These are phyloP conservation scores for Pelargonium cotyledonis DNA, from an alignment of 441 rosid genomes.

Conservation along the genomic window DNA sequence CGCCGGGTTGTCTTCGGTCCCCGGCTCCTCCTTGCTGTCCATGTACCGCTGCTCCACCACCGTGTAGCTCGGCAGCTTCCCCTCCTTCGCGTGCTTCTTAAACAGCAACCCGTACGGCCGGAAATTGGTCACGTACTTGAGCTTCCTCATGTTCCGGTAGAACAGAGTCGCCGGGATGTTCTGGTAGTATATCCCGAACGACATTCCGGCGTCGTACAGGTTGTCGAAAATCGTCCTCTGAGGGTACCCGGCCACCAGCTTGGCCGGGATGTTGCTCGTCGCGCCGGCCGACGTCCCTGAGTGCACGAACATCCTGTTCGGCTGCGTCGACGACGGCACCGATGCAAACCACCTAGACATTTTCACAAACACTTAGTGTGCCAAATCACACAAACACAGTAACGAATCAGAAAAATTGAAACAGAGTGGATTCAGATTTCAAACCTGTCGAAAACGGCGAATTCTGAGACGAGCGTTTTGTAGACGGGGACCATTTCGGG, in stretches of 20 bases:
- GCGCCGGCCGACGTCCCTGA: constrained; percentile 97
- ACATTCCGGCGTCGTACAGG: constrained; percentile 50
- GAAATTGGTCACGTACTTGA: constrained; percentile 60
- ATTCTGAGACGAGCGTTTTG: constrained; percentile 52
- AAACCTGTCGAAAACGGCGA: constrained; percentile 75
- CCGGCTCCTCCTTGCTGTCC: constrained; percentile 60
- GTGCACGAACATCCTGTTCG: constrained; percentile 78
- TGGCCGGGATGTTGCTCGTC: constrained; percentile 70
- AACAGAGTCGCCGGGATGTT: constrained; percentile 79
- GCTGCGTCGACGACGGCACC: constrained; percentile 93
- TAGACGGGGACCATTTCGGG: constrained; percentile 74
- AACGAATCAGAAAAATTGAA: too few relatives aligned
- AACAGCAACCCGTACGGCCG: constrained; percentile 60
- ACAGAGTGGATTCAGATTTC: too few relatives aligned
- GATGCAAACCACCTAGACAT: constrained; percentile 58
- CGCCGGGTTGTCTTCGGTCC: constrained; percentile 88
- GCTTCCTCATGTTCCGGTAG: constrained; percentile 68
- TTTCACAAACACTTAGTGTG: too few relatives aligned
- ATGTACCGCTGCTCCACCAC: constrained; percentile 90
- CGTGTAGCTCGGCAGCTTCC: constrained; percentile 65
- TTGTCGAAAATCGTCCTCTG: constrained; percentile 85
- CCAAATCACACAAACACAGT: too few relatives aligned
- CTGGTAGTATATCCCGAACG: constrained; percentile 74
- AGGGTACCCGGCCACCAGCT: constrained; percentile 73
- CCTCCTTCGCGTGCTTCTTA: constrained; percentile 63